Conservation (phyloP, 495 filamentous ascomycete species). For the Geoglossum glabrum region DNA sequence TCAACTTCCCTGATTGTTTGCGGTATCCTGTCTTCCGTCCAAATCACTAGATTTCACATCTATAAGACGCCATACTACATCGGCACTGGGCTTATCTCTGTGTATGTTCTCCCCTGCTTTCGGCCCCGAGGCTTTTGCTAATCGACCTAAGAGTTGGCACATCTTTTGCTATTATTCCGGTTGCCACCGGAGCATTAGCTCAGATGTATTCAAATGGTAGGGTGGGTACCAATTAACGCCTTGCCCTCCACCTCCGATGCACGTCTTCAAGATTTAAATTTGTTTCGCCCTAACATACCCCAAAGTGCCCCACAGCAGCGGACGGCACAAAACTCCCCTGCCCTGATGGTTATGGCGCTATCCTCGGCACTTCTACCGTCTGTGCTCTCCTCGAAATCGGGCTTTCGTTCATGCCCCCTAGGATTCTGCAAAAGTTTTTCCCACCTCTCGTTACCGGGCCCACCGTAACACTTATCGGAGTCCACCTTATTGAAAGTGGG, state of each 20-base stretch:
- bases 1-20: constrained; percentile 78
- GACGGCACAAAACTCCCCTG: constrained; percentile 55
- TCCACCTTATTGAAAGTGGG: constrained; percentile 51
- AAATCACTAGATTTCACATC: constrained; percentile 74
- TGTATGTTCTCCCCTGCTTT: constrained; percentile 15
- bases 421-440: constrained; percentile 54
- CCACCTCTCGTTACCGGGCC: constrained; percentile 78
- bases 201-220: constrained; percentile 77
- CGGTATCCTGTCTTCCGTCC: constrained; percentile 57
- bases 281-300: background rate
- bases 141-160: constrained; percentile 38
- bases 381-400: constrained; percentile 57
- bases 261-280: background rate
- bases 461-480: constrained; percentile 60
- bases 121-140: background rate
- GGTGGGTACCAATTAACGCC: background rate
- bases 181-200: constrained; percentile 51
- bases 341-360: constrained; percentile 49
- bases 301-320: constrained; percentile 37
- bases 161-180: constrained; percentile 72
- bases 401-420: constrained; percentile 55
- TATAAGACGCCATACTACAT: constrained; percentile 64
- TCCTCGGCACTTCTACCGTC: constrained; percentile 50
- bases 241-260: background rate
- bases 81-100: constrained; percentile 74